phyloP scores from a whole-genome alignment of 108 stramenopile genomes.

The Cyclostephanos invisitatus region DNA sequence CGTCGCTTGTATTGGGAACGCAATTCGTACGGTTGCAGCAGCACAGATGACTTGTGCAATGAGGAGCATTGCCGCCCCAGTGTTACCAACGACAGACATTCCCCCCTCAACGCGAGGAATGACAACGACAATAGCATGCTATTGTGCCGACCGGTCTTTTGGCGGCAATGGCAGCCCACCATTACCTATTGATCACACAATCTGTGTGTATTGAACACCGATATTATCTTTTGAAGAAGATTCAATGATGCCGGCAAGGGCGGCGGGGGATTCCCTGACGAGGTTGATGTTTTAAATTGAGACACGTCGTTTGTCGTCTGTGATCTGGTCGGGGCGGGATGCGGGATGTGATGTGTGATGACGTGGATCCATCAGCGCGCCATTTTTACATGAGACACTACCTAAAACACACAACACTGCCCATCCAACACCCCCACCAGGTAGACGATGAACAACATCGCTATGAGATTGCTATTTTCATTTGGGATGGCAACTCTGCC shows the following conservation, averaged over 20 bases:
- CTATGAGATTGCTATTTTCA: background rate
- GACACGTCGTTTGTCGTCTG: too few species aligned
- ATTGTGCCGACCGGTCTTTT: background rate
- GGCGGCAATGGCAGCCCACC: background rate
- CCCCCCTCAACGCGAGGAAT: conserved; percentile 1
- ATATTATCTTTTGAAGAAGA: too few species aligned
- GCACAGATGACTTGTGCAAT: background rate
- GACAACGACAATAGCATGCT: conserved; percentile 1
- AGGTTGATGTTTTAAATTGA: too few species aligned
- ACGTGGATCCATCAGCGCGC: background rate
- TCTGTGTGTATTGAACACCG: too few species aligned
- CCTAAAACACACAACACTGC: too few species aligned
- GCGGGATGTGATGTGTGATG: background rate
- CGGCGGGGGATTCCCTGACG: too few species aligned
- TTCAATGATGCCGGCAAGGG: too few species aligned
- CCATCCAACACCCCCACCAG: too few species aligned
- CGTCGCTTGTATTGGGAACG: background rate
- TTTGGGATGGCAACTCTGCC: conserved; percentile 12
- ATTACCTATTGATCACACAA: background rate
- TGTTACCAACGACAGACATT: conserved; percentile 2
- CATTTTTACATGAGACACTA: background rate
- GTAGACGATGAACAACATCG: conserved; percentile 7
- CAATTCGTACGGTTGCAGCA: background rate
- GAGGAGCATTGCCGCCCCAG: background rate
- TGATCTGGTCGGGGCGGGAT: background rate